Evolutionary conservation across 768 basidiomycete genomes (phyloP), one percentile per base, ranked within the genome.

Genomic region (Xerocomellus dryophilus): DNA sequence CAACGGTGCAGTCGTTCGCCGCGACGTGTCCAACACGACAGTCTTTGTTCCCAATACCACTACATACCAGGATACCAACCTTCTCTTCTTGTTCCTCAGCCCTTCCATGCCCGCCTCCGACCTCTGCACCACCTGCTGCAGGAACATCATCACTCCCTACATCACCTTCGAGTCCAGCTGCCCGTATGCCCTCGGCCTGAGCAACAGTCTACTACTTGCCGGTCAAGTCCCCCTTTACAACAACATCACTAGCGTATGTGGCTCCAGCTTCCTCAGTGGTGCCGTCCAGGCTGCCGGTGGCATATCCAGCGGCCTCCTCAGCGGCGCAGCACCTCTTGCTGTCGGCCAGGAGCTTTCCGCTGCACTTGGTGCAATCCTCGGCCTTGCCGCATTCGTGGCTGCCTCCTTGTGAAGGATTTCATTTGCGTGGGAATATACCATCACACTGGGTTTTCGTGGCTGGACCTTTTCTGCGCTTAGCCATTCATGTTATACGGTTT

Each of bases 121-220:
- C 21, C 85, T 97, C 41, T 98, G 96, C 84, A 84, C 79, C 2
- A 61, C 84, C 14, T 98, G 96, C 84, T 84, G 90, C 12, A 82
- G 88, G 67, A 80, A 79, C 58, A 74, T 94, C 66, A 66, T 98
- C 60, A 81, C 83, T 2, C 60, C 83, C 9, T 99, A 90, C 79
- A 84, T 91, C 70, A 70, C 74, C 52, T 95, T 81, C 71, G 90
- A 94, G 73, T 80, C 82, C 39, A 68, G 70, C 51, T 72, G 76
- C 41, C 87, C 88, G 2, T 98, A 93, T 69, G 89, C 80, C 8
- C 81, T 87, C 27, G 93, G 96, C 46, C 64, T 97, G 25, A 48
- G 57, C 53, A 76, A 78, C 62, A 89, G 86, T 63, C 67, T 76
- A 14, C 75, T 98, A 50, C 75, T 98, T 42, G 65, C 73, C 29